phyloP scores from a whole-genome alignment of 148 eudicot genomes.

The Rhododendron ovatum region DNA sequence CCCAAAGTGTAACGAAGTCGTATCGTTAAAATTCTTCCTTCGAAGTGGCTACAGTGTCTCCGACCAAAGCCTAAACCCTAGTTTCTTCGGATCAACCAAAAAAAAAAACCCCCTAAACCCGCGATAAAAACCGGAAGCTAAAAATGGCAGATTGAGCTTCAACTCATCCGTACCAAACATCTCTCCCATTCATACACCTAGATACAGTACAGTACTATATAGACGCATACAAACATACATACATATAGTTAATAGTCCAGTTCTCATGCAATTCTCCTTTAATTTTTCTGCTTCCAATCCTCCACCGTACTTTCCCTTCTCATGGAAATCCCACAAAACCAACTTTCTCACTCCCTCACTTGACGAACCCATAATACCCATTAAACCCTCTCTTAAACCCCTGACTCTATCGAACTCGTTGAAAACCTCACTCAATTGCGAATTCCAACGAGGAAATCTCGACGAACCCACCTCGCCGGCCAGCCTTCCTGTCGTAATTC shows the following conservation, averaged over 20 bases:
- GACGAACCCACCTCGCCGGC: constrained; percentile 15
- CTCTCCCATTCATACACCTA: not conserved
- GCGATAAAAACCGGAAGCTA: not conserved
- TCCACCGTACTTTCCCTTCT: constrained; percentile 11
- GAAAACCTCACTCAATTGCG: constrained; percentile 25
- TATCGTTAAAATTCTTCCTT: too few species aligned
- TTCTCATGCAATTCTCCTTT: constrained; percentile 36
- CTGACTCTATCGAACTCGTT: constrained; percentile 21
- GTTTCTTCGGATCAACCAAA: too few species aligned
- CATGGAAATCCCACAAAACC: constrained; percentile 25
- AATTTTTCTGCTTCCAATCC: constrained; percentile 10
- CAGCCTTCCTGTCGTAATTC: constrained; percentile 53
- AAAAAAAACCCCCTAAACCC: not conserved
- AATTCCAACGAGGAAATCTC: constrained; percentile 20
- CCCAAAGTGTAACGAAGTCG: too few species aligned
- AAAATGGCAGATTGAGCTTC: not conserved
- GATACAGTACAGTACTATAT: too few species aligned
- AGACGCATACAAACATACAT: not conserved
- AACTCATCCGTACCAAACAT: not conserved
- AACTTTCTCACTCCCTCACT: constrained; percentile 4
- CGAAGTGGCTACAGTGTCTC: too few species aligned
- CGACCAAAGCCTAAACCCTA: too few species aligned
- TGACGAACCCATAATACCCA: constrained; percentile 4
- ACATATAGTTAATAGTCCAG: not conserved
- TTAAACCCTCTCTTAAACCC: constrained; percentile 27